Percentiles rank a stretch among this genome's conserved stretches.
These are phyloP conservation scores for Hypomontagnella submonticulosa DNA, from an alignment of 495 filamentous ascomycete species.

Conservation along the genomic window DNA sequence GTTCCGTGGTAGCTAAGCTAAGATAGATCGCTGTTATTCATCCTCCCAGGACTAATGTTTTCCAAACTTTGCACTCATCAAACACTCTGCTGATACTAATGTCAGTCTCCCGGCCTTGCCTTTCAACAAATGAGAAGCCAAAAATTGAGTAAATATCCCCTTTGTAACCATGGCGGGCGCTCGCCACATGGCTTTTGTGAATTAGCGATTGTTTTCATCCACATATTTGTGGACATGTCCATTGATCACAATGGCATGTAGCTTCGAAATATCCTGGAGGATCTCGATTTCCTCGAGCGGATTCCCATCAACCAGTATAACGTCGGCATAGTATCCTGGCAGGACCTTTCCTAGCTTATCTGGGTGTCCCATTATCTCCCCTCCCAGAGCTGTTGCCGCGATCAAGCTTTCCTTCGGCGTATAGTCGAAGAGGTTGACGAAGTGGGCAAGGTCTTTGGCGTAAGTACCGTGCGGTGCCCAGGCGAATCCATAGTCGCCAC, in stretches of 20 bases:
- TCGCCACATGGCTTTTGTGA: too few species aligned
- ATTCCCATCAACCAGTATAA: slow-evolving; percentile 21
- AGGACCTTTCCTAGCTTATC: slow-evolving; percentile 14
- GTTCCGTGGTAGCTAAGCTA: too few species aligned
- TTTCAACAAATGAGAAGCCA: too few species aligned
- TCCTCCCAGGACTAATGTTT: too few species aligned
- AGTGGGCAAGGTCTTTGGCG: slow-evolving; percentile 11
- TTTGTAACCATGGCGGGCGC: too few species aligned
- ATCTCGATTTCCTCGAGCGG: slow-evolving; percentile 16
- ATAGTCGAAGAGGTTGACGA: slow-evolving; percentile 8
- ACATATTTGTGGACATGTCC: slow-evolving; percentile 25
- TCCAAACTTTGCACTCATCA: too few species aligned
- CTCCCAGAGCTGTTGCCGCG: slow-evolving; percentile 17
- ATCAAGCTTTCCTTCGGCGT: slow-evolving; percentile 11
- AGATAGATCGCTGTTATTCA: too few species aligned
- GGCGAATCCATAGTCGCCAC: slow-evolving; percentile 19
- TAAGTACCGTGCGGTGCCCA: slow-evolving; percentile 25
- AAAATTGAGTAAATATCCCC: too few species aligned
- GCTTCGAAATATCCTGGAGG: slow-evolving; percentile 12
- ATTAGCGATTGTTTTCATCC: background rate
- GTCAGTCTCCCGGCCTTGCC: too few species aligned
- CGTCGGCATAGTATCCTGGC: slow-evolving; percentile 22
- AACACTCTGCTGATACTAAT: too few species aligned
- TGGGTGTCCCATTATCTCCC: slow-evolving; percentile 21
- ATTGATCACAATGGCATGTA: slow-evolving; percentile 20